Conservation (phyloP, 2,329 filamentous ascomycete genomes). For the Diaporthe citri region DNA sequence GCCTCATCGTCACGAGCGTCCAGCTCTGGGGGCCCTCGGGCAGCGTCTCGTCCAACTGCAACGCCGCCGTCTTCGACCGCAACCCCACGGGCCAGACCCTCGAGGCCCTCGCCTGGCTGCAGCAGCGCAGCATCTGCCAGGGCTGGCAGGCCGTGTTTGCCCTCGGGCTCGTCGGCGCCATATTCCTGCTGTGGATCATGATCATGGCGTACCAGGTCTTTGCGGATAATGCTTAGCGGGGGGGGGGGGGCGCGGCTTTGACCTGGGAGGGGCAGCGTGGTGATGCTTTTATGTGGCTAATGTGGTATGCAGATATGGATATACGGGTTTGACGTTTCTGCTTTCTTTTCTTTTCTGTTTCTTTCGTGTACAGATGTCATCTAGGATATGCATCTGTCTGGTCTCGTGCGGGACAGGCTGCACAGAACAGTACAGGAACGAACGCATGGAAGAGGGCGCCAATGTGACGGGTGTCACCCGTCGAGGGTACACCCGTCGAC, state of each 20-base stretch:
- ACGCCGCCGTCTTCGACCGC: conserved; percentile 66
- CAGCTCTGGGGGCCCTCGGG: conserved; percentile 73
- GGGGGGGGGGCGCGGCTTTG: too few relatives aligned
- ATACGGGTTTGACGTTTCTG: neutral
- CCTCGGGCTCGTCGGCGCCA: conserved; percentile 69
- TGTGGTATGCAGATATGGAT: neutral
- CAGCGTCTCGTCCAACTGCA: conserved; percentile 71
- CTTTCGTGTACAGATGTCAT: neutral
- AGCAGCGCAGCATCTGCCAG: conserved; percentile 74
- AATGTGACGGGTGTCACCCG: neutral
- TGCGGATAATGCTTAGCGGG: conserved; percentile 49
- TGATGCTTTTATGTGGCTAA: neutral
- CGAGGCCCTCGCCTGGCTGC: conserved; percentile 72
- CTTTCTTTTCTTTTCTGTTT: neutral
- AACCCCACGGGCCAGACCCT: conserved; percentile 64
- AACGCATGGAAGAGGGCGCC: neutral
- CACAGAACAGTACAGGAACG: neutral
- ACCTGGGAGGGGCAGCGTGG: neutral
- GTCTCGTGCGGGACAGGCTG: neutral
- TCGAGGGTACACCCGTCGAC: neutral
- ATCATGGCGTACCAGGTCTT: conserved; percentile 77
- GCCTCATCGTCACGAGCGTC: conserved; percentile 71
- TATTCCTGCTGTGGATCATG: conserved; percentile 77
- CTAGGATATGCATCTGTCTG: neutral
- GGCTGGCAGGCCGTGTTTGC: conserved; percentile 75